These are phyloP conservation scores for Mycena olivaceomarginata DNA, from an alignment of 768 basidiomycete genomes.

Conservation along the genomic window DNA sequence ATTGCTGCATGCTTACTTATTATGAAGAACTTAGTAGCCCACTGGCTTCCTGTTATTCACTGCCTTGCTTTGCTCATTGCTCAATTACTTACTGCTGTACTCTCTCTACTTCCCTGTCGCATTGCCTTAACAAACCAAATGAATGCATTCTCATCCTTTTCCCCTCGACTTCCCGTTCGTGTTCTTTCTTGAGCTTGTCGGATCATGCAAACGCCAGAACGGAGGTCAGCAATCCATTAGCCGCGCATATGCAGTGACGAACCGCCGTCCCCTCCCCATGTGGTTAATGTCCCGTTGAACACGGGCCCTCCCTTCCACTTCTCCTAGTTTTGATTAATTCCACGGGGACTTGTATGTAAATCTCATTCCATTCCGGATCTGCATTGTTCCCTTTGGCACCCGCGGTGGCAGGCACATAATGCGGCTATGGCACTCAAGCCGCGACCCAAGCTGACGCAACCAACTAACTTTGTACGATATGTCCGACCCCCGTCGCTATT, in stretches of 20 bases:
- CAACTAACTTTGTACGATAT: not conserved
- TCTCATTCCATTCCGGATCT: constrained; percentile 8
- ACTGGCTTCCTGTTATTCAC: not conserved
- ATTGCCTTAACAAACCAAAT: not conserved
- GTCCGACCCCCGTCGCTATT: not conserved
- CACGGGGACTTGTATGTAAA: not conserved
- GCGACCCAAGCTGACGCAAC: no score
- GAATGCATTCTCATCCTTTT: not conserved
- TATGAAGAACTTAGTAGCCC: not conserved
- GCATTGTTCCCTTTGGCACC: not conserved
- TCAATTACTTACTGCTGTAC: not conserved
- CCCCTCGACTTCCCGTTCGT: no score
- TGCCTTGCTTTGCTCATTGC: not conserved
- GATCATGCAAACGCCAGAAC: not conserved
- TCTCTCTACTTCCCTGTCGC: not conserved
- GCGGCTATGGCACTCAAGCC: not conserved
- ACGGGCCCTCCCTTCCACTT: not conserved
- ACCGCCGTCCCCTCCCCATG: not conserved
- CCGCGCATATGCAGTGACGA: not conserved
- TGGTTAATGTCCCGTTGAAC: not conserved
- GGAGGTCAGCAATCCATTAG: not conserved
- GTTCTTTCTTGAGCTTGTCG: not conserved
- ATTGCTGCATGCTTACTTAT: not conserved
- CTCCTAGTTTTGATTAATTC: not conserved
- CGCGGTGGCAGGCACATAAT: constrained; percentile 2